phyloP scores from a whole-genome alignment of 345 rosid species.

The Boechera divaricarpa region DNA sequence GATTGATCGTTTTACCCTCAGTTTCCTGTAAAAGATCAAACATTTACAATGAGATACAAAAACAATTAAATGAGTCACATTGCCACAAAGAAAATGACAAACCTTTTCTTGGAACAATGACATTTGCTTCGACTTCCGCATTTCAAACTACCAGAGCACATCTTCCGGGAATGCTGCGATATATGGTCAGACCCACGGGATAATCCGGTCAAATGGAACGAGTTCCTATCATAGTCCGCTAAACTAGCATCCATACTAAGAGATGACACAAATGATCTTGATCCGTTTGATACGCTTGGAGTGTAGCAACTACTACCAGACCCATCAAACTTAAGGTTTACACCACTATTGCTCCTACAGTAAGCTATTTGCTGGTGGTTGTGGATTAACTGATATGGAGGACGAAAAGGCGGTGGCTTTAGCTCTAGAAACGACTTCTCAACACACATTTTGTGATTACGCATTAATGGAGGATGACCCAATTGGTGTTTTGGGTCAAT shows the following conservation, averaged over 20 bases:
- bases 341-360: slow-evolving; percentile 57
- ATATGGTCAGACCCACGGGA: slow-evolving; percentile 57
- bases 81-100: neutral
- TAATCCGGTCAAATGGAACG: slow-evolving; percentile 64
- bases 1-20: slow-evolving; percentile 66
- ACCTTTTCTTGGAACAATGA: slow-evolving; percentile 86
- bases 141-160: slow-evolving; percentile 66
- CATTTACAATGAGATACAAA: slow-evolving; percentile 15
- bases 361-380: slow-evolving; percentile 58
- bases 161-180: slow-evolving; percentile 57
- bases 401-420: slow-evolving; percentile 55
- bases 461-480: slow-evolving; percentile 37
- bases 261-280: slow-evolving; percentile 73
- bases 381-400: slow-evolving; percentile 53
- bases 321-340: slow-evolving; percentile 69
- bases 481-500: slow-evolving; percentile 42
- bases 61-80: slow-evolving; percentile 4
- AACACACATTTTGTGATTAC: slow-evolving; percentile 44
- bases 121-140: slow-evolving; percentile 67
- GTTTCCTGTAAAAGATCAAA: slow-evolving; percentile 55
- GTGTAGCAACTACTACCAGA: slow-evolving; percentile 52
- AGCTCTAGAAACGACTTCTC: slow-evolving; percentile 54
- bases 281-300: slow-evolving; percentile 60
- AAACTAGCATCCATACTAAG: slow-evolving; percentile 68
- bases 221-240: slow-evolving; percentile 50